Percentiles rank a stretch among this genome's conserved stretches.
Conservation (phyloP, 2,329 filamentous ascomycete genomes). For the Plectosphaerella sp. region DNA sequence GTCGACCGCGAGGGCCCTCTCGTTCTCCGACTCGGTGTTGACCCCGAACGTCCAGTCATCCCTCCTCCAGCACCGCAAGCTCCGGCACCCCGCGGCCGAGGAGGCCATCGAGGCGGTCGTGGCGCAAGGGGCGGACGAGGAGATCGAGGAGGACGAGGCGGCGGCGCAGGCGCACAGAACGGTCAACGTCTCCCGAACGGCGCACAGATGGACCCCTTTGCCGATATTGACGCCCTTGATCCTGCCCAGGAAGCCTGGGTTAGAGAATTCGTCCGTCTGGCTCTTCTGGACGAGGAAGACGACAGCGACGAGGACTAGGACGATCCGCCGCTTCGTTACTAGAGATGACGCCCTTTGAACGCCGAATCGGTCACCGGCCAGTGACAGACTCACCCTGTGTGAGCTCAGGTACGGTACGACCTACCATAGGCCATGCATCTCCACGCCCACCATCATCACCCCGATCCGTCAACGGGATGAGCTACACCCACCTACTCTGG, state of each 20-base stretch:
- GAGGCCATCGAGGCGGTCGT: too few relatives aligned
- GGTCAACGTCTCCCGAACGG: not conserved
- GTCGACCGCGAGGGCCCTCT: conserved; percentile 54
- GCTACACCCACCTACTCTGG: not conserved
- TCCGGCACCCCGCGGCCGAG: conserved; percentile 16
- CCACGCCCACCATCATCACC: too few relatives aligned
- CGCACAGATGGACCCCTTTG: not conserved
- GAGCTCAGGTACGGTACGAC: too few relatives aligned
- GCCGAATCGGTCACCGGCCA: not conserved
- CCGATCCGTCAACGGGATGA: not conserved
- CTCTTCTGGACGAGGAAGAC: conserved; percentile 46
- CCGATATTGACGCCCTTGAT: conserved; percentile 30
- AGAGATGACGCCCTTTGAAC: not conserved
- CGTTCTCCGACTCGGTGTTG: conserved; percentile 47
- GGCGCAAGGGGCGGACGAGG: too few relatives aligned
- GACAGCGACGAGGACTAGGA: conserved; percentile 31
- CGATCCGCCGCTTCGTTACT: not conserved
- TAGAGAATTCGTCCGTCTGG: conserved; percentile 49
- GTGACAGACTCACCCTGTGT: not conserved
- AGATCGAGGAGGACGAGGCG: conserved; percentile 8
- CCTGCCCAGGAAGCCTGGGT: conserved; percentile 48
- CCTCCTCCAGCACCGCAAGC: conserved; percentile 24
- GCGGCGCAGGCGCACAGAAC: conserved; percentile 20
- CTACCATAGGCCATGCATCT: too few relatives aligned
- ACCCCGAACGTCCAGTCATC: conserved; percentile 20